phyloP scores from a whole-genome alignment of 176 grass and related monocot species.

The Urochloa ruziziensis region DNA sequence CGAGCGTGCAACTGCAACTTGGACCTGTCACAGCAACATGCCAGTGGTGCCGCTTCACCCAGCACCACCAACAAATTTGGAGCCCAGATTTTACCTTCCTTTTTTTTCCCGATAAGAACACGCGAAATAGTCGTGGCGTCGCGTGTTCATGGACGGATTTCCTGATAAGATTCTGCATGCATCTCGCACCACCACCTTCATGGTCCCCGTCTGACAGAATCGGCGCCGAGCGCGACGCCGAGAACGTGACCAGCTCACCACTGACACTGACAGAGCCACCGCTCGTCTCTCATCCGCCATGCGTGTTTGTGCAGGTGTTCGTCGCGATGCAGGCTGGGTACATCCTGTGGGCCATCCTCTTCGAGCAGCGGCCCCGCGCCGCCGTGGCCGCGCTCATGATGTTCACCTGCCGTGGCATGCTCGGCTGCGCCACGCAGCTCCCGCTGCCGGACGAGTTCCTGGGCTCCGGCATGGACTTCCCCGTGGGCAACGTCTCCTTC shows the following conservation, averaged over 20 bases:
- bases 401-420: constrained; percentile 81
- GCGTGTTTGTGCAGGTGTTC: constrained; percentile 61
- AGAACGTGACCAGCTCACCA: not conserved
- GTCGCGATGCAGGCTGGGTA: constrained; percentile 84
- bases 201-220: not conserved
- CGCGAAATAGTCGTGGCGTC: not conserved
- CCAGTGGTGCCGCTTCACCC: not conserved
- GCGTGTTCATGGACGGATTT: not conserved
- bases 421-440: constrained; percentile 85
- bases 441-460: constrained; percentile 76
- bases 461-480: constrained; percentile 86
- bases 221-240: not conserved
- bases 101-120: constrained; percentile 16
- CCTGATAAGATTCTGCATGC: constrained; percentile 25
- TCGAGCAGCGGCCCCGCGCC: constrained; percentile 65
- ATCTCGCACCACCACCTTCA: not conserved
- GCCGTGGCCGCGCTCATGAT: constrained; percentile 83
- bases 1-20: not conserved
- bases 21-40: not conserved
- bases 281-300: not conserved
- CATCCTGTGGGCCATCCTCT: constrained; percentile 87
- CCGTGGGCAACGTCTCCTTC: constrained; percentile 93
- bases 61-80: not conserved
- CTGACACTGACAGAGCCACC: not conserved
- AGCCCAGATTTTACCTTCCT: not conserved